Evolutionary conservation across 140 eudicot genomes (phyloP), one percentile per base, ranked within the genome.

Genomic region (Ambrosia hybrid): DNA sequence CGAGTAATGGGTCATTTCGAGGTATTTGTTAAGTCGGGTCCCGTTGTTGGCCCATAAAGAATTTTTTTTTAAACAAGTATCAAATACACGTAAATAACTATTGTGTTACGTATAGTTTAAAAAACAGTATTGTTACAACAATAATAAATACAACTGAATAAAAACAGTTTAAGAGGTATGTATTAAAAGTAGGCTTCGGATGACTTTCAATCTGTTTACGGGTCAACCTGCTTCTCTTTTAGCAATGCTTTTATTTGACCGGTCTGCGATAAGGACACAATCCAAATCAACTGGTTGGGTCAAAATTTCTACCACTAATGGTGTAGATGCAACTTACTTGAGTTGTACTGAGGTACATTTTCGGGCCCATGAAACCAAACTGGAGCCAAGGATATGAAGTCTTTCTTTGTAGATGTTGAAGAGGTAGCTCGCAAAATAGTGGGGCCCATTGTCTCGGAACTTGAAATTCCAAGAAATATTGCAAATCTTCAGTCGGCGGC

Each of bases 371-470:
- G 81, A 90, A 82, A 76, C 78, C 68, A 36, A 83, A 88, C 74
- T 86, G 97, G 69, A 94, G 83, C 13, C 70, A 65, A 46, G 96
- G 93, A 15, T 86, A 82, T 9, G 96, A 86, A 14, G 90, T 43
- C 80, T 72, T 84, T 73, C 81, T 84, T 82, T 91, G 88, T 81
- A 84, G 95, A 86, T 93, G 99, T 65, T 92, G 86, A 65, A 90
- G 96, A 70, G 99, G 99, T 46, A 93, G 81, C 81, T 90, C 97
- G 68, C 89, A 85, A 73, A 82, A 88, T 79, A 81, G 65, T 9
- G 99, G 99, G 48, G 97, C 91, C 97, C 99, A 94, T 76, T 90
- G 96, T 68, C 91, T 75, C 2, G 99, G 97, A 73, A 94, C 99
- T 86, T 94, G 99, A 75, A 94, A 94, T 61, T 94, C 99, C 91